Evolutionary conservation across 352 stramenopile genomes (phyloP).

Genomic region (Phytophthora tubulina): DNA sequence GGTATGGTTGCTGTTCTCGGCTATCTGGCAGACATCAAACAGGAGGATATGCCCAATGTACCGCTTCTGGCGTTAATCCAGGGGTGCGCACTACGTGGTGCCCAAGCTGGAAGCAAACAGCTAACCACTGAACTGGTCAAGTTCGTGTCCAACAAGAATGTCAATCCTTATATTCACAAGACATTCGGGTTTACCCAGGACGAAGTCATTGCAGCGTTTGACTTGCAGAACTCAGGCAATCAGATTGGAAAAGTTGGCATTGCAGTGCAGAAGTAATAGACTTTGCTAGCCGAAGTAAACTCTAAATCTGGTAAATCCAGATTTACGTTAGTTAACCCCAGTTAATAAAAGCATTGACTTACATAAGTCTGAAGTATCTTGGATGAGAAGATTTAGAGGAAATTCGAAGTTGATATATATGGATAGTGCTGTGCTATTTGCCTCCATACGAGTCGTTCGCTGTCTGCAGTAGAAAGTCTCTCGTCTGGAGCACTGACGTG

Average conservation of each 20-base stretch:
- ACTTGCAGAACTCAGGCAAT: constrained; percentile 27
- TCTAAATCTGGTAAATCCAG: background rate
- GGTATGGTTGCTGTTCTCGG: constrained; percentile 42
- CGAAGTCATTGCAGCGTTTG: constrained; percentile 39
- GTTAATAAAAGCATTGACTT: too few species aligned
- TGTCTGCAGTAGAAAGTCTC: too few species aligned
- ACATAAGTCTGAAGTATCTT: too few species aligned
- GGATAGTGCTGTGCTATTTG: too few species aligned
- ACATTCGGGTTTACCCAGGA: constrained; percentile 37
- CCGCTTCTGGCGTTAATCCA: constrained; percentile 34
- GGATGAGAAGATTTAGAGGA: too few species aligned
- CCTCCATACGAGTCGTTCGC: too few species aligned
- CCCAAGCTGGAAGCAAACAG: constrained; percentile 36
- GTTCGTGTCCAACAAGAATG: constrained; percentile 37
- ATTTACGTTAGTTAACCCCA: too few species aligned
- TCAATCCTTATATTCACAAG: constrained; percentile 39
- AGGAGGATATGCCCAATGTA: constrained; percentile 47
- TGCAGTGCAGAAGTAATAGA: constrained; percentile 12
- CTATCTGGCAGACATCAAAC: constrained; percentile 37
- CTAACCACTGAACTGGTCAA: constrained; percentile 34
- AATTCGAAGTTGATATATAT: too few species aligned
- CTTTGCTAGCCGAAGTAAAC: background rate
- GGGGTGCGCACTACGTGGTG: constrained; percentile 32
- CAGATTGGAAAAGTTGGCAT: constrained; percentile 47
- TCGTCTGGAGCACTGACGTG: too few species aligned